Percentiles rank a stretch among this genome's conserved stretches.
phyloP scores from a whole-genome alignment of 2,329 filamentous ascomycete species.

The Nemania diffusa region DNA sequence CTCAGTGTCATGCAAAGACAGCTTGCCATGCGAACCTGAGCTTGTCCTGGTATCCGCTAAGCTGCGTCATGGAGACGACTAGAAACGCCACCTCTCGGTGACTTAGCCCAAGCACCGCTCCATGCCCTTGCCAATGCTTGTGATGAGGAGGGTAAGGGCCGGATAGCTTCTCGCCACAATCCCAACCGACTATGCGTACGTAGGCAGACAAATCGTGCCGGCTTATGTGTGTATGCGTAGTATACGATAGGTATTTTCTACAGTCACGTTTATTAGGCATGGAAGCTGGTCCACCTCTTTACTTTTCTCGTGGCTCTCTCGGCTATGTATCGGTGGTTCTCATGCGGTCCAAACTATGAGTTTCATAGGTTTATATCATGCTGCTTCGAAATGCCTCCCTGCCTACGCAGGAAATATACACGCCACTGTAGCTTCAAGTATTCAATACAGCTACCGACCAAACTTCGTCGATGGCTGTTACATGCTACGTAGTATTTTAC shows the following conservation, averaged over 20 bases:
- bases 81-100: constrained; percentile 18
- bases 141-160: constrained; percentile 20
- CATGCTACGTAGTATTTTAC: neutral
- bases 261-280: neutral
- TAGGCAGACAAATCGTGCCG: neutral
- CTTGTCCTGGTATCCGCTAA: constrained; percentile 22
- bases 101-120: constrained; percentile 12
- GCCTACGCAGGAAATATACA: neutral
- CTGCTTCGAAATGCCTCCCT: neutral
- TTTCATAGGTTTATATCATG: constrained; percentile 4
- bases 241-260: neutral
- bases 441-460: constrained; percentile 1
- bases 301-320: neutral
- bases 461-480: constrained; percentile 1
- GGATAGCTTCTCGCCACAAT: constrained; percentile 16
- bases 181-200: neutral
- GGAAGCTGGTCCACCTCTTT: neutral
- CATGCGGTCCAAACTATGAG: neutral
- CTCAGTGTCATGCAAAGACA: constrained; percentile 30
- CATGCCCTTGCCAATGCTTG: constrained; percentile 11
- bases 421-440: constrained; percentile 2
- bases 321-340: constrained; percentile 3
- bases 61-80: constrained; percentile 9
- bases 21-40: constrained; percentile 11
- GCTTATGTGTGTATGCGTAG: constrained; percentile 1